Evolutionary conservation across 164 flowering plant genomes (phyloP), one percentile per base, ranked within the genome.

Genomic region (Magnolia sinica): DNA sequence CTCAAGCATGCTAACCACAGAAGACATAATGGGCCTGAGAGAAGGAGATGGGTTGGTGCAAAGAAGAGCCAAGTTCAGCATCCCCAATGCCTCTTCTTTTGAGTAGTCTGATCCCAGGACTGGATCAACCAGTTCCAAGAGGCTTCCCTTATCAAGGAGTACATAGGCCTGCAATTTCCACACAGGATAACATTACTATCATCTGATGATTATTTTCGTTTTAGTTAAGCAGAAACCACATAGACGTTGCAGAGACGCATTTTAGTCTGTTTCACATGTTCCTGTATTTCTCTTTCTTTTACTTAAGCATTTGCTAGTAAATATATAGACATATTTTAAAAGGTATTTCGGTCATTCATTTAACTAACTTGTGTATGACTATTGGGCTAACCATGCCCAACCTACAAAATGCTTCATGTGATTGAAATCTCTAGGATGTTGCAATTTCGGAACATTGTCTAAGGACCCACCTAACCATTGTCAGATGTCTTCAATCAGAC

Each of bases 21-120:
- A 19, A 11, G 83, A 78, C 83, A 81, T 81, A 6, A 29, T 45
- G 8, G 83, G 83, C 74, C 83, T 67, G 4, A 81, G 76, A 4
- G 81, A 70, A 22, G 81, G 81, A 76, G 79, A 81, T 50, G 76
- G 76, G n/a, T 69, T 81, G 55, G 81, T 81, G 77, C 83, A 81
- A 7, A 81, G 50, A 13, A 81, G 76, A 73, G 76, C 76, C 58
- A 81, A 37, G 20, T 71, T 81, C 19, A 81, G 52, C 78, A 78
- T 78, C 68, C 50, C 68, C 66, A 74, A 18, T 4, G 78, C 83
- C 64, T 78, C 83, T 22, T 76, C 74, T 68, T 74, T 76, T 10
- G 72, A 59, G 73, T 72, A 79, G 55, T 76, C 55, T 64, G 66
- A 22, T 8, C 82, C 79, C 1, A 76, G 70, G 52, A 19, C 49